Percentiles rank a stretch among this genome's conserved stretches.
phyloP scores from a whole-genome alignment of 495 filamentous ascomycete genomes.

The Melanomma pulvis-pyrius region DNA sequence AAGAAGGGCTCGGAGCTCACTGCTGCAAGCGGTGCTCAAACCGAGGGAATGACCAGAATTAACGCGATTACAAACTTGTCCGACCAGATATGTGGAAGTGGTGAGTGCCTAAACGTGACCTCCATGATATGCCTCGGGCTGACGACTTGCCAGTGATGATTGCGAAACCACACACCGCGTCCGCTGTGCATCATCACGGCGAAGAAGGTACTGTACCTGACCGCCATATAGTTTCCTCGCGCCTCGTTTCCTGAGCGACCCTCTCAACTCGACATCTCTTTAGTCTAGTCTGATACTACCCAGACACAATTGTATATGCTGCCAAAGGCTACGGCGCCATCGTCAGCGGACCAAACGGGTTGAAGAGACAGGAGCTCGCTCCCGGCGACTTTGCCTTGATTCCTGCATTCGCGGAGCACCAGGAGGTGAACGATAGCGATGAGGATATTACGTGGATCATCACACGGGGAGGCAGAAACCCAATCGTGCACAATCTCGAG shows the following conservation, averaged over 20 bases:
- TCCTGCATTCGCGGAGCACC: conserved; percentile 66
- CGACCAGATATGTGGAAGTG: conserved; percentile 56
- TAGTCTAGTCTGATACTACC: neutral
- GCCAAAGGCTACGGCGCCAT: conserved; percentile 53
- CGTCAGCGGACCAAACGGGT: conserved; percentile 50
- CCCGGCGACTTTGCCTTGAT: conserved; percentile 68
- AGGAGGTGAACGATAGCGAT: conserved; percentile 65
- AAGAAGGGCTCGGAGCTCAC: conserved; percentile 40
- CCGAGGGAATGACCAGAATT: conserved; percentile 56
- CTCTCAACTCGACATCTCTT: neutral
- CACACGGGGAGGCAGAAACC: conserved; percentile 58
- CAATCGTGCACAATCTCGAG: conserved; percentile 60
- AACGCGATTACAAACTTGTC: conserved; percentile 62
- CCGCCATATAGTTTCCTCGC: neutral
- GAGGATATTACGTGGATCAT: conserved; percentile 63
- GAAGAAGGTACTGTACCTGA: conserved; percentile 46
- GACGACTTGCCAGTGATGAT: conserved; percentile 51
- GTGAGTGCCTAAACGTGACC: conserved; percentile 2
- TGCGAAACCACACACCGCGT: conserved; percentile 55
- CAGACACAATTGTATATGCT: conserved; percentile 59
- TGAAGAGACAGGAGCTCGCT: conserved; percentile 54
- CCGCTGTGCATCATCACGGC: conserved; percentile 58
- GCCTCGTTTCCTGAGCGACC: neutral
- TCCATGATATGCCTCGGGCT: neutral
- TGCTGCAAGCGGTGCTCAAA: conserved; percentile 48